These are phyloP conservation scores for Phytophthora kernoviae DNA, from an alignment of 352 stramenopile species.

Conservation along the genomic window DNA sequence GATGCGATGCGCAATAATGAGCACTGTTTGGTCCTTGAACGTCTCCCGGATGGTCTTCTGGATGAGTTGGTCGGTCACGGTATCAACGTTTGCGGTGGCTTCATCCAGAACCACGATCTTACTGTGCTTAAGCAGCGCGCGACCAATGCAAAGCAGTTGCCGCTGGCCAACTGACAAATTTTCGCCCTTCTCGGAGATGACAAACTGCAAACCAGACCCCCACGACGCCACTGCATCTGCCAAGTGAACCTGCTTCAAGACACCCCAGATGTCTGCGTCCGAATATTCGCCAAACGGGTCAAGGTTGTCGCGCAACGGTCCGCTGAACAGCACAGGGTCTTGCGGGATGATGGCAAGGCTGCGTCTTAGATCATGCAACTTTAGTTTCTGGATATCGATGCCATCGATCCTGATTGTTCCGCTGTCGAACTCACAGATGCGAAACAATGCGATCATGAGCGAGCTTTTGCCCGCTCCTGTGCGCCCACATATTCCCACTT, in stretches of 20 bases:
- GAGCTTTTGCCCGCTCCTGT: slow-evolving; percentile 52
- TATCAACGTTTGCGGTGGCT: slow-evolving; percentile 91
- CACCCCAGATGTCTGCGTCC: slow-evolving; percentile 54
- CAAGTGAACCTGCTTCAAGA: slow-evolving; percentile 45
- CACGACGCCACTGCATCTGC: slow-evolving; percentile 14
- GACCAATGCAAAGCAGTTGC: slow-evolving; percentile 94
- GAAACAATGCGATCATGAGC: slow-evolving; percentile 47
- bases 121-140: slow-evolving; percentile 89
- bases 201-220: slow-evolving; percentile 67
- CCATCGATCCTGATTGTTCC: slow-evolving; percentile 86
- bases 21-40: slow-evolving; percentile 89
- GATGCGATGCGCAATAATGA: slow-evolving; percentile 96
- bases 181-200: slow-evolving; percentile 88
- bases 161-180: slow-evolving; percentile 95
- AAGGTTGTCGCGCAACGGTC: slow-evolving; percentile 87
- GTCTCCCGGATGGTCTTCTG: slow-evolving; percentile 66
- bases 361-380: slow-evolving; percentile 27
- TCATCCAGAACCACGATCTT: slow-evolving; percentile 94
- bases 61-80: slow-evolving; percentile 83
- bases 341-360: slow-evolving; percentile 39
- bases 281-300: slow-evolving; percentile 83
- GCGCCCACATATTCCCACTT: slow-evolving; percentile 43
- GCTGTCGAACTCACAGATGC: slow-evolving; percentile 34
- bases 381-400: slow-evolving; percentile 54
- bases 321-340: slow-evolving; percentile 73